Base-by-base conservation (phyloP, 1,284 basidiomycete species). In the Irpex sp. region DNA sequence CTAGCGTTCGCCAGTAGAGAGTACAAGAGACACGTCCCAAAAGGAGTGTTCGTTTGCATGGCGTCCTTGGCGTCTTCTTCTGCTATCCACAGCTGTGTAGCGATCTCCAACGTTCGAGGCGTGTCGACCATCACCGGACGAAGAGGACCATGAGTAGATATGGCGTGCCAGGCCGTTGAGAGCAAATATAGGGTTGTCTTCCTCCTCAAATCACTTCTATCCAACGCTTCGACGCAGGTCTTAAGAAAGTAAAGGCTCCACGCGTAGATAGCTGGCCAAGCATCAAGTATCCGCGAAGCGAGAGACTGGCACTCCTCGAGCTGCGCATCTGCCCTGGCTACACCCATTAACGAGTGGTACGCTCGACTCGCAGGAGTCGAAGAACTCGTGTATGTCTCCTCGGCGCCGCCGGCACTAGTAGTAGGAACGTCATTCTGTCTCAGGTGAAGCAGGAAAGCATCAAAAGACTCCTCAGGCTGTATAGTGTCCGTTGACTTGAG, bases 191-290 rank as follows among this genome's bases (percentile, higher is more conserved):
- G 61, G 15, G 73, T 64, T 21, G 62, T 60, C 36, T 70, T 67
- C 19, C 71, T 67, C 37, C 66, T 38, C 15, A 36, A 40, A 62
- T 70, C 60, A 15, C 55, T 57, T 17, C 60, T 52, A 3, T 67
- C 63, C n/a, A 66, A 59, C 1, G 58, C 48, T 44, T 71, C 66
- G 26, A 76, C 67, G 34, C 73, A 71, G 3, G 68, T 64, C 5
- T 69, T 65, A 68, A 73, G 74, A 57, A 79, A 71, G 68, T 71
- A 77, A 5, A 65, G 66, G 61, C 74, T 74, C 77, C 78, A 79
- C 62, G 76, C 75, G 70, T 71, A 77, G 11, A 78, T 70, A 2
- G 73, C 75, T 1, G 72, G 74, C 78, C 77, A 79, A 8, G 70
- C 72, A 36, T 70, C 62, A 2, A 70, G 63, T 17, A 77, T 66